Percentiles rank a stretch among this genome's conserved stretches.
phyloP scores from a whole-genome alignment of 495 filamentous ascomycete species.

The Paragyromitra xinjiangensis region DNA sequence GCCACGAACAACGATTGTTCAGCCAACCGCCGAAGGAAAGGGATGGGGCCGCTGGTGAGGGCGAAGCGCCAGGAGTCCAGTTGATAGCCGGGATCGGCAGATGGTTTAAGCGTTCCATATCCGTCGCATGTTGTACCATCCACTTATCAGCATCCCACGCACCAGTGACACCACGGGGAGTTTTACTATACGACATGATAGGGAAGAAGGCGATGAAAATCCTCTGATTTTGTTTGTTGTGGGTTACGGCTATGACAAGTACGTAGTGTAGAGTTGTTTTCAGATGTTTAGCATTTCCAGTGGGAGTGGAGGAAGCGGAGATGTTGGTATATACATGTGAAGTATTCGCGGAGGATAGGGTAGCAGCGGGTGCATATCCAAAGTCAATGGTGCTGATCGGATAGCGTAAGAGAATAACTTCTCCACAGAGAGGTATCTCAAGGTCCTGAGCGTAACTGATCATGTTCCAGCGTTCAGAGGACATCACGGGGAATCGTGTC shows the following conservation, averaged over 20 bases:
- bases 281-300: neutral
- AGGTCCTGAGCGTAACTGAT: neutral
- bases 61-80: neutral
- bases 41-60: too few species aligned
- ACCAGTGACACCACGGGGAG: neutral
- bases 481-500: neutral
- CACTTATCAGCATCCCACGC: neutral
- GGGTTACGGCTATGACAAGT: neutral
- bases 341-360: neutral
- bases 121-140: neutral
- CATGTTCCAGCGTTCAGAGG: neutral
- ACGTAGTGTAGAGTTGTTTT: neutral
- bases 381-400: neutral
- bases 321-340: neutral
- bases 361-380: neutral
- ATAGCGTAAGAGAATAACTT: slow-evolving; percentile 1
- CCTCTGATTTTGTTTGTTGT: neutral
- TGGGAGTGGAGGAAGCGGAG: neutral
- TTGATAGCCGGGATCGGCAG: neutral
- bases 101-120: neutral
- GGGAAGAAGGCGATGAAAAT: neutral
- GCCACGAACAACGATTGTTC: neutral
- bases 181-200: neutral
- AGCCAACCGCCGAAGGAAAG: neutral
- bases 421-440: neutral